Conservation (phyloP, 1,139 yeast species). For the Torulaspora pretoriensis region DNA sequence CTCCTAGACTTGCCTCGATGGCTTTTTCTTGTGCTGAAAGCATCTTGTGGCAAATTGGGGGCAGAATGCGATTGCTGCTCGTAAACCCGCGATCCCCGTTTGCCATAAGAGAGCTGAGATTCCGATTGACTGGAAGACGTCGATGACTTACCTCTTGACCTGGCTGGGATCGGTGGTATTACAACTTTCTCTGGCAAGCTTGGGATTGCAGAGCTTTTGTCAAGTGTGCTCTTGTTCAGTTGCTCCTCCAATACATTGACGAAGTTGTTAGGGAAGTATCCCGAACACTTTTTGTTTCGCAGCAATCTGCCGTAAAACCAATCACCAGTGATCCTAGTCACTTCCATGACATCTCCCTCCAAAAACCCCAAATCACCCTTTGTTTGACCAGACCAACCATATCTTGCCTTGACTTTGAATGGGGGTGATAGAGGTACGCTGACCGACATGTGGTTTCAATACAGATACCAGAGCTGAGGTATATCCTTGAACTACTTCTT, state of each 20-base stretch:
- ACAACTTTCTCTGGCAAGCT: conserved; percentile 9
- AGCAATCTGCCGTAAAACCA: conserved; percentile 88
- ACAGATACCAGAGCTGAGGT: background rate
- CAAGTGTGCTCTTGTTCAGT: conserved; percentile 13
- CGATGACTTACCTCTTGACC: conserved; percentile 11
- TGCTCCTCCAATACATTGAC: conserved; percentile 54
- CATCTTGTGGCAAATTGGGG: conserved; percentile 15
- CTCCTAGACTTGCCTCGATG: conserved; percentile 1
- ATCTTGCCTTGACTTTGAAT: conserved; percentile 69
- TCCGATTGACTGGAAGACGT: conserved; percentile 1
- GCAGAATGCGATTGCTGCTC: conserved; percentile 11
- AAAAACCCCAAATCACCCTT: conserved; percentile 87
- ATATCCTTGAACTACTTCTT: background rate
- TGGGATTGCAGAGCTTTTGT: conserved; percentile 7
- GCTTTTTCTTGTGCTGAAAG: conserved; percentile 1
- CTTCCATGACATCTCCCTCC: conserved; percentile 89
- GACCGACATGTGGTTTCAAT: conserved; percentile 13
- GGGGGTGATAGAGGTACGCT: conserved; percentile 39
- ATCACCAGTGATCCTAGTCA: conserved; percentile 77
- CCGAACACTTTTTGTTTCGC: conserved; percentile 71
- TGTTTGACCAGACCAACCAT: conserved; percentile 89
- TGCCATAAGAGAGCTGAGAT: background rate
- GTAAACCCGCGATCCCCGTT: background rate
- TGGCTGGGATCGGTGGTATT: conserved; percentile 14
- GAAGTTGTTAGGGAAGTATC: conserved; percentile 82